Evolutionary conservation across 495 filamentous ascomycete genomes (phyloP), one percentile per base, ranked within the genome.

Genomic region (Oleoguttula mirabilis): DNA sequence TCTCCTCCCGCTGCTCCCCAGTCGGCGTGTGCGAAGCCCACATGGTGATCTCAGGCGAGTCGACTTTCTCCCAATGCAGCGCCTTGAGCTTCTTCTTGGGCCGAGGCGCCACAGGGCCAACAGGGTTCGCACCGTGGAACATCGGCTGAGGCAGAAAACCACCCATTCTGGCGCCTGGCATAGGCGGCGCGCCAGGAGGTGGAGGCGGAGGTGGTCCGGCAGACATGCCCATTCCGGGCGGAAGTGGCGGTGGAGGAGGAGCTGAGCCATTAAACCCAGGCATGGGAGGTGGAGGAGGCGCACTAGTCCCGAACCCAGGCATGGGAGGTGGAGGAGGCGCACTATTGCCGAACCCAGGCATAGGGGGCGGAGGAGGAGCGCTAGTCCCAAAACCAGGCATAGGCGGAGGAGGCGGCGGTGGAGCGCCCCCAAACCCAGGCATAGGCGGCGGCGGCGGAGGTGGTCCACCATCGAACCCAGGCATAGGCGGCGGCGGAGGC

Each of bases 31-130:
- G 84, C 12, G 75, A 66, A 28, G 90, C 90, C 92, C 92, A 98
- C 47, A 96, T 84, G 24, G 90, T 96, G 27, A 88, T 84, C 57
- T 93, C 79, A 12, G 86, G 83, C 38, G 85, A 71, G 61, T 98
- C 90, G 27, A 98, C 82, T 65, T 98, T 98, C 58, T 98, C 90
- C 90, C 90, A 98, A 66, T 98, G 90, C 47, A 98, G 73, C 25
- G 90, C 88, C 74, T 98, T 98, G 55, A 98, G 82, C 65, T 96
- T 98, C 77, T 92, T 95, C 72, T 94, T 96, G 23, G 92, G 88
- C 51, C 88, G 70, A 20, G 83, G 83, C 50, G 83, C 81, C 21
- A 85, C 57, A 4, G 60, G 50, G 8, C 47, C 48, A 31, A 64
- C 40, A 15, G 50, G 41, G 4, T 35, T 38, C 1, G 25, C 10